These are phyloP conservation scores for Trypanosoma melophagium DNA, from an alignment of 208 protist species.

Conservation along the genomic window DNA sequence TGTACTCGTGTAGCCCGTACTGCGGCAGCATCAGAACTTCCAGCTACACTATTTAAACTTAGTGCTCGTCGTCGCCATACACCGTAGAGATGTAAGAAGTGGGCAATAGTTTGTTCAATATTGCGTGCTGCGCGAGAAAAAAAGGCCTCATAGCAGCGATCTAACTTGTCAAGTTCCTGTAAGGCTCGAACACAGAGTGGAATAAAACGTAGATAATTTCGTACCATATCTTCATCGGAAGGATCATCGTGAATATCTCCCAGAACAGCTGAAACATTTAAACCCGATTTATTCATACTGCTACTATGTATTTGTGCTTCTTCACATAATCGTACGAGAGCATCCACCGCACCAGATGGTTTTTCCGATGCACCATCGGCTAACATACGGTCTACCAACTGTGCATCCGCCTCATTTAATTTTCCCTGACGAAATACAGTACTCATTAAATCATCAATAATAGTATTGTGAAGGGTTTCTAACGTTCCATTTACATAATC, in stretches of 20 bases:
- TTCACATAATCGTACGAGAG: neutral
- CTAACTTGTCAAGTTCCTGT: conserved; percentile 54
- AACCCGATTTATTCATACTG: neutral
- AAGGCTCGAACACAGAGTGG: conserved; percentile 76
- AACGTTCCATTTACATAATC: conserved; percentile 56
- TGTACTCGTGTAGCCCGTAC: conserved; percentile 60
- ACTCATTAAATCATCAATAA: conserved; percentile 71
- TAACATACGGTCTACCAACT: conserved; percentile 61
- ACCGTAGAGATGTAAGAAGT: conserved; percentile 80
- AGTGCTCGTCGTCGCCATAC: conserved; percentile 55
- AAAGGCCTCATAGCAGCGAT: conserved; percentile 74
- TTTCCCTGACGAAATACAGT: conserved; percentile 79
- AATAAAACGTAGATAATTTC: conserved; percentile 74
- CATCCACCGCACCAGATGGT: conserved; percentile 2
- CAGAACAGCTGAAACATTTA: neutral
- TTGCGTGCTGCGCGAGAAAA: conserved; percentile 55
- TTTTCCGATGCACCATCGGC: conserved; percentile 20
- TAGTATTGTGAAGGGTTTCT: conserved; percentile 51
- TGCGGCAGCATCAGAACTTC: conserved; percentile 32
- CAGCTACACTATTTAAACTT: conserved; percentile 29
- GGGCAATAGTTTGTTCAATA: conserved; percentile 68
- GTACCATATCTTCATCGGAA: conserved; percentile 35
- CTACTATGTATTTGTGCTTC: neutral
- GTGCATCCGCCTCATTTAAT: conserved; percentile 55
- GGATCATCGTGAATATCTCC: conserved; percentile 46